phyloP scores from a whole-genome alignment of 306 rosid species.

The Castanopsis chinensis region DNA sequence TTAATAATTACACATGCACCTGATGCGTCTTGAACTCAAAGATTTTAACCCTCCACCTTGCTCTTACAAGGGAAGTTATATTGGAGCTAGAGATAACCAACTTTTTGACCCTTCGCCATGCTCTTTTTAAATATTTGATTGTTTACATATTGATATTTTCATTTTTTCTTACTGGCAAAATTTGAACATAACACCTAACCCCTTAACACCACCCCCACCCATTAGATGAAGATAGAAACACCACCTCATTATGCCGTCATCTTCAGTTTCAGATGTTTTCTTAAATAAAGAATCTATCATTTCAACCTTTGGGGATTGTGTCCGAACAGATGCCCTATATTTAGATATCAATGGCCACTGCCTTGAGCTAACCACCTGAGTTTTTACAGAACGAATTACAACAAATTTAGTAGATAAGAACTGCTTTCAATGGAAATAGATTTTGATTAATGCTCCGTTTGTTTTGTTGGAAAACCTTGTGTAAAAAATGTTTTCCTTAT shows the following conservation, averaged over 20 bases:
- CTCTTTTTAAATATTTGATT: neutral
- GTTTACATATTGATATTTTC: neutral
- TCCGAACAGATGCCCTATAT: conserved; percentile 81
- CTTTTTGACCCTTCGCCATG: too few relatives aligned
- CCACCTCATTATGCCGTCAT: conserved; percentile 89
- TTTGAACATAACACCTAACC: neutral
- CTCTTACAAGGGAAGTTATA: too few relatives aligned
- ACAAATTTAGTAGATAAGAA: neutral
- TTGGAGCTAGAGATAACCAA: too few relatives aligned
- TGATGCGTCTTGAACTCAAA: too few relatives aligned
- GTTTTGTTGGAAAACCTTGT: too few relatives aligned
- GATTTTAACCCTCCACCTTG: too few relatives aligned
- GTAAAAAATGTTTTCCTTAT: too few relatives aligned
- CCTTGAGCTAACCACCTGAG: conserved; percentile 86
- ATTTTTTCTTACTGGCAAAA: neutral
- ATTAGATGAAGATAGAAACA: neutral
- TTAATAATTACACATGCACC: too few relatives aligned
- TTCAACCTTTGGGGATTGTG: conserved; percentile 80
- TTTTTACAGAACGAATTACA: conserved; percentile 1
- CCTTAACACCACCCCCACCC: neutral
- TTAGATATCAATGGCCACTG: conserved; percentile 90
- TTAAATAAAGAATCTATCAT: conserved; percentile 86
- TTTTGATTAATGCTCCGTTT: too few relatives aligned
- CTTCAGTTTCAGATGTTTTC: conserved; percentile 55
- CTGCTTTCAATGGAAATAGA: neutral